These are phyloP conservation scores for Eimeria falciformis DNA, from an alignment of 169 alveolate genomes.

Conservation along the genomic window DNA sequence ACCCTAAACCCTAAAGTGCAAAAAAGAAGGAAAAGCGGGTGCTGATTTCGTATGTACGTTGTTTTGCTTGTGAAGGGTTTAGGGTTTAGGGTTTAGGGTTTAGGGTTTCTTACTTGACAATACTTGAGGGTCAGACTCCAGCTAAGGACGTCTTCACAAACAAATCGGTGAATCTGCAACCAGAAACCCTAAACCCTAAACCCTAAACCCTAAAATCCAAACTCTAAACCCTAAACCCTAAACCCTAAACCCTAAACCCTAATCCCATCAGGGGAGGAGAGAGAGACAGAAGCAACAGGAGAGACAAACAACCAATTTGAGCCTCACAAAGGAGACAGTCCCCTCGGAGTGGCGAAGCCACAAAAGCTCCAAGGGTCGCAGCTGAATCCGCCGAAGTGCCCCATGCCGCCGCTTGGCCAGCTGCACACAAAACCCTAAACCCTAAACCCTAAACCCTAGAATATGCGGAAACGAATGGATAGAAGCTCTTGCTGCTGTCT, in stretches of 20 bases:
- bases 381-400: neutral
- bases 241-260: slow-evolving; percentile 6
- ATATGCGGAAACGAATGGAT: neutral
- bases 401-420: neutral
- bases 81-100: slow-evolving; percentile 29
- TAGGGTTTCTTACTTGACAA: neutral
- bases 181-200: slow-evolving; percentile 47
- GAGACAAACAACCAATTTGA: neutral
- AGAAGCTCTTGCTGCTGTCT: neutral
- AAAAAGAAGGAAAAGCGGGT: no score
- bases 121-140: neutral
- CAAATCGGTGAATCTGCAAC: slow-evolving; percentile 35
- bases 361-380: neutral
- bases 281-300: neutral
- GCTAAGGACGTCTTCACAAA: slow-evolving; percentile 15
- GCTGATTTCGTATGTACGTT: neutral
- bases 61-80: slow-evolving; percentile 39
- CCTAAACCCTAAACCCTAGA: neutral
- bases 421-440: neutral
- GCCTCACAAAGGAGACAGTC: neutral
- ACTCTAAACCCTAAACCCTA: neutral
- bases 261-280: neutral
- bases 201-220: slow-evolving; percentile 20
- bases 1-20: slow-evolving; percentile 5
- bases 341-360: neutral